phyloP scores from a whole-genome alignment of 2,329 filamentous ascomycete species.

The Talaromyces sp. region DNA sequence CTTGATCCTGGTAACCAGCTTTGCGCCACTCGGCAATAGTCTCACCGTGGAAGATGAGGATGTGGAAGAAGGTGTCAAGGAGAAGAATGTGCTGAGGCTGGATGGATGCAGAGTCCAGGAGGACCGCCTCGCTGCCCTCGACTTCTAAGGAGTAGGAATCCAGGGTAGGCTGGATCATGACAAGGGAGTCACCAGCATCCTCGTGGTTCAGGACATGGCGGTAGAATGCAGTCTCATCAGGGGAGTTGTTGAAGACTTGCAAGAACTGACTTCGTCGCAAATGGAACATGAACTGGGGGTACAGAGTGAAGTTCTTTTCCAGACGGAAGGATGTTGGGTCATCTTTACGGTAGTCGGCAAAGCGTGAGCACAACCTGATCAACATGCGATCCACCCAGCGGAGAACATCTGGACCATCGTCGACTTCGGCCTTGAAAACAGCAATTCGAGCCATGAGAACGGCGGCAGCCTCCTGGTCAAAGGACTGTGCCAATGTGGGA shows the following conservation, averaged over 20 bases:
- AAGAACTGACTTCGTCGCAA: slow-evolving; percentile 94
- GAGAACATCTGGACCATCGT: slow-evolving; percentile 96
- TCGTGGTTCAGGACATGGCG: slow-evolving; percentile 96
- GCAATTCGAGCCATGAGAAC: slow-evolving; percentile 99
- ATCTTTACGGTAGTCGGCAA: slow-evolving; percentile 97
- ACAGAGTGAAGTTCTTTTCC: slow-evolving; percentile 98
- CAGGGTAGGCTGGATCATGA: slow-evolving; percentile 98
- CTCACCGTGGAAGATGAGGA: slow-evolving; percentile 98
- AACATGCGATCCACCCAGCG: slow-evolving; percentile 99
- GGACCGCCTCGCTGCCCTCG: slow-evolving; percentile 87
- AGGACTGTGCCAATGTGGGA: slow-evolving; percentile 91
- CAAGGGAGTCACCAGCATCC: slow-evolving; percentile 91
- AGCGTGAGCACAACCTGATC: slow-evolving; percentile 91
- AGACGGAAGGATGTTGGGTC: slow-evolving; percentile 94
- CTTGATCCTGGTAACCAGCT: slow-evolving; percentile 95
- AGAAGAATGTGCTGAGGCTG: slow-evolving; percentile 91
- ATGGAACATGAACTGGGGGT: slow-evolving; percentile 99
- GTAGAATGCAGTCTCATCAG: slow-evolving; percentile 98
- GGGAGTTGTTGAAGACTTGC: slow-evolving; percentile 99
- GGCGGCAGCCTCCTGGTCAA: slow-evolving; percentile 96
- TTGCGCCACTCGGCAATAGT: slow-evolving; percentile 98
- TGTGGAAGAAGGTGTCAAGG: slow-evolving; percentile 98
- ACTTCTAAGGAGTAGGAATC: slow-evolving; percentile 98
- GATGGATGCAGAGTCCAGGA: slow-evolving; percentile 94
- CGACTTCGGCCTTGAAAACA: slow-evolving; percentile 97